Evolutionary conservation across 2,329 filamentous ascomycete genomes (phyloP), one percentile per base, ranked within the genome.

Genomic region (Metarhizium anisopliae): DNA sequence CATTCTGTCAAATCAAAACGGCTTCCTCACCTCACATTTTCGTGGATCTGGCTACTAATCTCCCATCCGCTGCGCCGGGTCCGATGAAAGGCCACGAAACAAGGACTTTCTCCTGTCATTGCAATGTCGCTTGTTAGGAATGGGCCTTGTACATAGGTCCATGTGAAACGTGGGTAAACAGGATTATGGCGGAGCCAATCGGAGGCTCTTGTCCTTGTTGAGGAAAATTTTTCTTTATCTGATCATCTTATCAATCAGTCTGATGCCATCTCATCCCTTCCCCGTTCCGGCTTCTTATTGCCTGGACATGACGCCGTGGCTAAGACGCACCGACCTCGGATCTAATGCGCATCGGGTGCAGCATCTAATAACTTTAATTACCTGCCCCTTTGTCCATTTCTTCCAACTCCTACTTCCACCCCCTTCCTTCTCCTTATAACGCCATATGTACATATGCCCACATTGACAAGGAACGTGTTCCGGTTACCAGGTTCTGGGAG

Each of bases 201-300:
- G 40, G 40, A 45, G 18, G 40, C 13, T 16, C 11, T 32, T 32
- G 32, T 30, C 45, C 4, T 14, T 49, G 45, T 49, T 20, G 20
- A 25, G 18, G 8, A 16, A 49, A 49, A 29, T 16, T 3, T 16
- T 49, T 29, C 35, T 50, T 57, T 53, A 55, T 57, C 56, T 52
- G 53, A 57, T 57, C 53, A 57, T 57, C 56, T 57, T 57, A 57
- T 57, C 56, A 57, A 57, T 57, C 56, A 36, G 18, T 18, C 47
- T 20, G n/a, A 47, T 45, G 11, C 16, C 29, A 53, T 32, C 40
- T 20, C 13, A 51, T 32, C 30, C 20, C 25, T 10, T 25, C 42
- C 42, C 32, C 32, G 32, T 7, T 35, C 32, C 32, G 10, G 10
- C 18, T 20, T 16, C 20, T 30, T n/a, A 20, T 8, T 36, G 25